Base-by-base conservation (phyloP, 495 filamentous ascomycete genomes). In the Podospora tetraspora region DNA sequence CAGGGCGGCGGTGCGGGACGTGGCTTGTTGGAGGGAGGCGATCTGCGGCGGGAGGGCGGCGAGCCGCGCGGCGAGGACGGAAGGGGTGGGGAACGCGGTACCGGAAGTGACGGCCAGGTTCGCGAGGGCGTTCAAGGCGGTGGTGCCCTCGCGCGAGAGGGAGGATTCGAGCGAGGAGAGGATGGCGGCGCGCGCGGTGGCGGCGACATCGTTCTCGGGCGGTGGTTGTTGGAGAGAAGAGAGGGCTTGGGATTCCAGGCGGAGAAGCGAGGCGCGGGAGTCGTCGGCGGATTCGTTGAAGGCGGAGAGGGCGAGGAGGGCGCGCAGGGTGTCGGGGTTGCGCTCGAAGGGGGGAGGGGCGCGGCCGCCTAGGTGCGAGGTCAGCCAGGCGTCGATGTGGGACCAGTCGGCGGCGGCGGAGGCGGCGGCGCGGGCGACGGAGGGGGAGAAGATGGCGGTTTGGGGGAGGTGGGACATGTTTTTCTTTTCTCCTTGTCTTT, bases 281-380 rank as follows among this genome's bases (percentile, higher is more conserved):
- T 96, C 92, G 70, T 97, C 92, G 21, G 92, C 93, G 10, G 86
- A 76, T 73, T 96, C 92, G 80, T 95, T 97, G 56, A 88, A 84
- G 11, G 87, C 82, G 24, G 91, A 89, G 11, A 97, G 83, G 19
- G 90, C 86, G 10, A 96, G 84, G 5, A 97, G 81, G 5, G 86
- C 88, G 63, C 87, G 89, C 25, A 97, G 83, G 1, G 93, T 97
- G 66, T 93, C 91, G 59, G 88, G 84, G 74, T 94, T 97, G 71
- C 92, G 88, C 78, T 97, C 94, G 77, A 96, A 95, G 6, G 82
- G 72, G 1, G 90, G 87, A 9, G 83, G 78, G 12, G 72, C 43
- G 9, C 76, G 67, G 57, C 60, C 70, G 74, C n/a, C n/a, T n/a
- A 89, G 93, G 70, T 91, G 89, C 61, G 84, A 81, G 29, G 78